A percentile compares a stretch with the other conserved stretches of the same genome.
Conservation (phyloP, 805 yeast genomes). For the Lachancea fermentati region DNA sequence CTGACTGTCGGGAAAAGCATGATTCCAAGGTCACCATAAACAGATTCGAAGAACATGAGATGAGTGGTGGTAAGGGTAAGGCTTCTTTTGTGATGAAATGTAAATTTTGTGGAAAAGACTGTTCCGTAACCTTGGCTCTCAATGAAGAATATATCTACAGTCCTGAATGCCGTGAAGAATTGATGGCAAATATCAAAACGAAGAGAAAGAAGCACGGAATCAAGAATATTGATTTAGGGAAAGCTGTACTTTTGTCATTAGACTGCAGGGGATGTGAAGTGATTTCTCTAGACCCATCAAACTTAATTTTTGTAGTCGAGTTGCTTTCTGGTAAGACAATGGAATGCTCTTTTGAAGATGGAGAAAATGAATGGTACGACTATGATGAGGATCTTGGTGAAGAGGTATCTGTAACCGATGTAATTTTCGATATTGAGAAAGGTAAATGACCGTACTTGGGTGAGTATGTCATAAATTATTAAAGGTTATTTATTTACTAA, state of each 20-base stretch:
- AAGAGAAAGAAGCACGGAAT: constrained; percentile 28
- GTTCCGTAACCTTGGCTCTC: constrained; percentile 21
- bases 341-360: constrained; percentile 46
- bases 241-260: constrained; percentile 50
- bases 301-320: constrained; percentile 21
- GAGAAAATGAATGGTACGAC: constrained; percentile 89
- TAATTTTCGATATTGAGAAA: constrained; percentile 55
- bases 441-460: constrained; percentile 18
- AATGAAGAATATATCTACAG: constrained; percentile 25
- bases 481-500: too few relatives aligned
- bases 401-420: constrained; percentile 77
- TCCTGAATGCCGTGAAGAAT: constrained; percentile 11
- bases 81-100: constrained; percentile 81
- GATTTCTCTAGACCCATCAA: constrained; percentile 55
- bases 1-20: constrained; percentile 73
- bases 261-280: constrained; percentile 86
- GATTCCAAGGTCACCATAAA: constrained; percentile 65
- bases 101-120: constrained; percentile 46
- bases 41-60: constrained; percentile 55
- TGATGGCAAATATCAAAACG: constrained; percentile 14
- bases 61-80: constrained; percentile 70
- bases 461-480: too few relatives aligned
- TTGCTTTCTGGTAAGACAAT: constrained; percentile 21
- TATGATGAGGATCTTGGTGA: constrained; percentile 79
- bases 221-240: constrained; percentile 14